Conservation (phyloP, 768 basidiomycete genomes). For the Gloeostereum incarnatum region DNA sequence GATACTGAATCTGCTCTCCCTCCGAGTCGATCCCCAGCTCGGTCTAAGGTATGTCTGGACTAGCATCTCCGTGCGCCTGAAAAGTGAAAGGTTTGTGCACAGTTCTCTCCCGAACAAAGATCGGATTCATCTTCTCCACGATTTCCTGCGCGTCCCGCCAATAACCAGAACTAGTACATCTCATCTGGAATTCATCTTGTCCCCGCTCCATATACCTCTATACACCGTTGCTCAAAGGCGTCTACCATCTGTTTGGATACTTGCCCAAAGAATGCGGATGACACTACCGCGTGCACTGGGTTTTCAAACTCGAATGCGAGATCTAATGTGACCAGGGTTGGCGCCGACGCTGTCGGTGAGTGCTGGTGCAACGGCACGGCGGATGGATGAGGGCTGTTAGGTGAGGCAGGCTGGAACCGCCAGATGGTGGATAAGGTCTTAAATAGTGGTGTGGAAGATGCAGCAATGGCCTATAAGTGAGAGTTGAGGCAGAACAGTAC, state of each 20-base stretch:
- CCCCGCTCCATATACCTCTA: slow-evolving; percentile 55
- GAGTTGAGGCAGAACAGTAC: neutral
- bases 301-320: slow-evolving; percentile 82
- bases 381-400: slow-evolving; percentile 28
- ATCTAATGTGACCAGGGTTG: slow-evolving; percentile 63
- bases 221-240: slow-evolving; percentile 85
- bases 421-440: slow-evolving; percentile 62
- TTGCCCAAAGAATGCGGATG: slow-evolving; percentile 77
- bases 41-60: no score
- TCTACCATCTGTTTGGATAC: slow-evolving; percentile 85
- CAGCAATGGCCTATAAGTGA: slow-evolving; percentile 51
- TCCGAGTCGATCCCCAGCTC: no score
- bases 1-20: no score
- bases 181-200: slow-evolving; percentile 8
- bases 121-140: no score
- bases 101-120: no score
- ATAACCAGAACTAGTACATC: neutral
- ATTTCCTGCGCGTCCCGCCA: no score
- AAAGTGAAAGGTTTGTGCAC: no score
- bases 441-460: slow-evolving; percentile 67
- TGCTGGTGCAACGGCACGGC: neutral
- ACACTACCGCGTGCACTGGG: slow-evolving; percentile 78
- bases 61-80: no score
- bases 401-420: slow-evolving; percentile 56
- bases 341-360: neutral